These are phyloP conservation scores for Candida caryicola DNA, from an alignment of 805 yeast genomes.

Conservation along the genomic window DNA sequence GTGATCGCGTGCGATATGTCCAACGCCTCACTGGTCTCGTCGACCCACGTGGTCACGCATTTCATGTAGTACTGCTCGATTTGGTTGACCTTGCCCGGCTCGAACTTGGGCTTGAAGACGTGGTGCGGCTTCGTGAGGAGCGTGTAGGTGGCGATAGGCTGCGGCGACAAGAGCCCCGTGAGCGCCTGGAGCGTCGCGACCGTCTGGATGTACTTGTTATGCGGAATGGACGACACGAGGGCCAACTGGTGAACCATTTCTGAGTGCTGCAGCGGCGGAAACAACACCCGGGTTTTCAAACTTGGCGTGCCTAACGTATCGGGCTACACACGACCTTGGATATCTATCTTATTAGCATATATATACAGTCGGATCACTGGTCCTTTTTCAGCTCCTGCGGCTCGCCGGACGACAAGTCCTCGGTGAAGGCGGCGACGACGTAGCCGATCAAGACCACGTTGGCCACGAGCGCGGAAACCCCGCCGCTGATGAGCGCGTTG, in stretches of 20 bases:
- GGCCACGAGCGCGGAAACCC: conserved; percentile 74
- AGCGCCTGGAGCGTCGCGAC: conserved; percentile 49
- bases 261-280: background rate
- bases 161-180: conserved; percentile 48
- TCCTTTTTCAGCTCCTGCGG: conserved; percentile 13
- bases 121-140: conserved; percentile 49
- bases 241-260: conserved; percentile 55
- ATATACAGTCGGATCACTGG: conserved; percentile 1
- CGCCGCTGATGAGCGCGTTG: conserved; percentile 70
- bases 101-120: conserved; percentile 51
- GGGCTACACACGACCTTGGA: background rate
- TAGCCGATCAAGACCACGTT: conserved; percentile 72
- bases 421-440: conserved; percentile 70
- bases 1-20: conserved; percentile 28
- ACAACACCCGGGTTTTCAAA: too few relatives aligned
- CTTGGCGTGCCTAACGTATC: too few relatives aligned
- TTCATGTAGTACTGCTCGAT: conserved; percentile 53
- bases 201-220: conserved; percentile 40
- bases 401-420: conserved; percentile 44
- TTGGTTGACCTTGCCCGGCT: conserved; percentile 56
- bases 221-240: conserved; percentile 45
- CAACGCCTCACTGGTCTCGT: conserved; percentile 17
- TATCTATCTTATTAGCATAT: background rate
- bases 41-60: conserved; percentile 49
- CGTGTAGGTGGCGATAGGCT: conserved; percentile 46